These are phyloP conservation scores for Psidium friedrichsthalianum DNA, from an alignment of 345 rosid genomes.

Conservation along the genomic window DNA sequence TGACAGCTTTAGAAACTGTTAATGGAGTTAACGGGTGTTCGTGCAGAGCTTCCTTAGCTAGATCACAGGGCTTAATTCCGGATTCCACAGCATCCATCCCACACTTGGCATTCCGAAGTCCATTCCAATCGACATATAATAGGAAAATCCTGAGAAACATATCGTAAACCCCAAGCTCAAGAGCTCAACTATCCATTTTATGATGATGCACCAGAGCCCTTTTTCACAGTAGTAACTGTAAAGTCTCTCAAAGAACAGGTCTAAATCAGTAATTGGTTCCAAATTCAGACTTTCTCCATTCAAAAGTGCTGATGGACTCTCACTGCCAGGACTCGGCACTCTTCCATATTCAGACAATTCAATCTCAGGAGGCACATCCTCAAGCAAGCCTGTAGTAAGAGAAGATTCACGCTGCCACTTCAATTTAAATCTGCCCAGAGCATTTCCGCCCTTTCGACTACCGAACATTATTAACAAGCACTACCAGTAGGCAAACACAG, in stretches of 20 bases:
- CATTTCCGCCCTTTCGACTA: slow-evolving; percentile 51
- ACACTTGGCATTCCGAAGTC: slow-evolving; percentile 96
- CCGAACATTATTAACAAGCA: slow-evolving; percentile 75
- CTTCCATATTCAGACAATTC: slow-evolving; percentile 81
- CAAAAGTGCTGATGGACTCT: slow-evolving; percentile 92
- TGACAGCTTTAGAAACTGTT: slow-evolving; percentile 68
- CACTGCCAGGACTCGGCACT: slow-evolving; percentile 87
- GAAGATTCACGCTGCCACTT: slow-evolving; percentile 61
- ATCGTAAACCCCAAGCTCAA: slow-evolving; percentile 82
- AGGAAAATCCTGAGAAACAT: slow-evolving; percentile 96
- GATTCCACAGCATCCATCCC: slow-evolving; percentile 99
- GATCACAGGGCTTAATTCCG: slow-evolving; percentile 94
- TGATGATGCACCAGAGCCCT: slow-evolving; percentile 92
- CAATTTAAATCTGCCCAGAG: slow-evolving; percentile 56
- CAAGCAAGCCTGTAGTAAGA: slow-evolving; percentile 67
- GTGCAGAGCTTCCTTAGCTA: slow-evolving; percentile 84
- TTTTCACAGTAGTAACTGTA: slow-evolving; percentile 92
- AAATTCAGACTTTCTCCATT: slow-evolving; percentile 79
- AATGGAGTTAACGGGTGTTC: slow-evolving; percentile 83
- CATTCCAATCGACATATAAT: slow-evolving; percentile 92
- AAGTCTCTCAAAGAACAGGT: slow-evolving; percentile 83
- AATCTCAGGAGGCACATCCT: slow-evolving; percentile 72
- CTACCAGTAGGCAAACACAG: slow-evolving; percentile 35
- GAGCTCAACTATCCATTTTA: slow-evolving; percentile 94
- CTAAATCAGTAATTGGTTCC: slow-evolving; percentile 85